Evolutionary conservation across 1,139 yeast species (phyloP), one percentile per base, ranked within the genome.

Genomic region (Zygoascus meyerae): DNA sequence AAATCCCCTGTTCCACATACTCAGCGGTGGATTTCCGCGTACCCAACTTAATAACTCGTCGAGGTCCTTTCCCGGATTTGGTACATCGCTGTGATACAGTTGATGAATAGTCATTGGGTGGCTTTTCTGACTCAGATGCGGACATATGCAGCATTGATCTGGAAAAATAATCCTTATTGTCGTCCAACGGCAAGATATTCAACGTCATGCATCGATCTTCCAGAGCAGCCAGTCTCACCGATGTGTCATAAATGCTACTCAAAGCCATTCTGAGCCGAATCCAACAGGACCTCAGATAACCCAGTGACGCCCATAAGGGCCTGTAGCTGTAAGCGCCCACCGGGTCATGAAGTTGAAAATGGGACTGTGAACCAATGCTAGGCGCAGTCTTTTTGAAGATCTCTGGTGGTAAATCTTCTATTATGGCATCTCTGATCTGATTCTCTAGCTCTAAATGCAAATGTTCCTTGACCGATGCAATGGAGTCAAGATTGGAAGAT

Each of bases 401-500:
- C n/a, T 31, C 33, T 14, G 39, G 39, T 8, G 95, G 95, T 44
- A 85, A 71, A 43, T 86, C 83, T 61, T 85, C 94, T 55, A 86
- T 70, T 62, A 85, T 83, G 50, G 85, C 69, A 52, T 83, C 92
- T 49, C 86, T 65, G 40, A 85, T 78, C 60, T 83, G 86, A 42
- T 70, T 72, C 60, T 82, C 87, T 52, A 85, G 81, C 59, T 83
- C 86, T 41, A 72, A 72, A 9, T 15, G 17, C 18, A 42, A 31
- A 28, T 17, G 39, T 11, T 35, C 17, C 11, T 35, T 32, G 16
- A 37, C 45, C 7, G 40, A 34, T 14, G 81, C 84, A 35, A 85
- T 82, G 49, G 78, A 77, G 64, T 85, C 94, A 61, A 83, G 82
- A 17, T 89, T 79, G 2, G 89, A 81, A 47, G 78, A 74, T 2